phyloP scores from a whole-genome alignment of 2,329 filamentous ascomycete species.

The Alternaria viburni region DNA sequence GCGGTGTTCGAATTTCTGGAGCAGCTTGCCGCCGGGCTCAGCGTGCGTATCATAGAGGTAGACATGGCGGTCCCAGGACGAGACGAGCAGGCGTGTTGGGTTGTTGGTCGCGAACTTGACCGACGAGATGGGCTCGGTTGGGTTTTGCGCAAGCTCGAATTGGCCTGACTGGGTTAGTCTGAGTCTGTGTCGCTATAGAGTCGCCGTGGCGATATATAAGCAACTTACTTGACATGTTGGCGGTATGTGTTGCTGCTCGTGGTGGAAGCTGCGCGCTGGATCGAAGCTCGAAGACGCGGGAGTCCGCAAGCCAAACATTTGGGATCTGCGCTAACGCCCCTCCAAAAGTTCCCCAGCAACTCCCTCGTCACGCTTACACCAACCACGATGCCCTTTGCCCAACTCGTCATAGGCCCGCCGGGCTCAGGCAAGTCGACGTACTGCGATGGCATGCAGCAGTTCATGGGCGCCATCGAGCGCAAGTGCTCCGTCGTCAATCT shows the following conservation, averaged over 20 bases:
- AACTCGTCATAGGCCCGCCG: constrained; percentile 91
- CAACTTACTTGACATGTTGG: constrained; percentile 40
- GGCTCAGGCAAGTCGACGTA: constrained; percentile 97
- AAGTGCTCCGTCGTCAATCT: constrained; percentile 96
- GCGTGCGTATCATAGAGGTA: constrained; percentile 82
- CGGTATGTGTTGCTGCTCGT: constrained; percentile 6
- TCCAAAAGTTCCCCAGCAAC: constrained; percentile 16
- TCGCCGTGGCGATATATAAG: accelerated
- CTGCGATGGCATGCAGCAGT: constrained; percentile 99
- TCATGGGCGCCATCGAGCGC: constrained; percentile 92
- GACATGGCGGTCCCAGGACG: constrained; percentile 92
- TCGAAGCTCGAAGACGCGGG: constrained; percentile 21
- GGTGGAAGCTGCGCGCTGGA: constrained; percentile 17
- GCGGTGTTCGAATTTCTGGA: constrained; percentile 78
- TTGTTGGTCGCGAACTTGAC: constrained; percentile 82
- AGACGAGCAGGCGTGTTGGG: constrained; percentile 80
- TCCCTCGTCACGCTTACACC: not conserved
- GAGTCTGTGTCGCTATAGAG: not conserved
- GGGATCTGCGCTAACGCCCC: constrained; percentile 20
- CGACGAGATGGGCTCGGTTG: constrained; percentile 84
- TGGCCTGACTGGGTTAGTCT: constrained; percentile 54
- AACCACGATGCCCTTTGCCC: constrained; percentile 64
- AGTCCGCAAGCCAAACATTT: constrained; percentile 20
- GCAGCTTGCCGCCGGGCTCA: constrained; percentile 66
- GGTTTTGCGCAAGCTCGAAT: constrained; percentile 82